Conservation (phyloP, 306 rosid genomes). For the Rubus idaeus region DNA sequence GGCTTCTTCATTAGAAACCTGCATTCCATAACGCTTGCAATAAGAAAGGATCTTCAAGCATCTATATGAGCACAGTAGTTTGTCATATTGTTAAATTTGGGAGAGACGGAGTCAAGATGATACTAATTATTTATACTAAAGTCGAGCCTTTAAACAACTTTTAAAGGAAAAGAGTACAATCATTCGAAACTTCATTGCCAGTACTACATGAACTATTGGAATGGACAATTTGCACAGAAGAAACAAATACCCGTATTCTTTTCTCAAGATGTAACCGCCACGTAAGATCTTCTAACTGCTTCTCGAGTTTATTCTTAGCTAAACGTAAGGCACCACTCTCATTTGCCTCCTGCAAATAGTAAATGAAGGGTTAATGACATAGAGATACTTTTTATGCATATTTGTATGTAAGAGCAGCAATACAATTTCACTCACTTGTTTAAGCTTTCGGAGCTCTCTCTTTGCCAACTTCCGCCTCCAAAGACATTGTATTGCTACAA, state of each 20-base stretch:
- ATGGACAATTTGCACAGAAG: neutral
- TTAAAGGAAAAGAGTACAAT: neutral
- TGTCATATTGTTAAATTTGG: neutral
- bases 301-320: constrained; percentile 94
- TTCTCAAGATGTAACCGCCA: constrained; percentile 97
- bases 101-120: neutral
- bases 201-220: neutral
- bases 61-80: constrained; percentile 1
- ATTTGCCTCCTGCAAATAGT: constrained; percentile 78
- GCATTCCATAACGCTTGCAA: constrained; percentile 33
- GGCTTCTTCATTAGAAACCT: constrained; percentile 91
- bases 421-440: constrained; percentile 45
- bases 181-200: neutral
- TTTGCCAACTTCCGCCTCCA: constrained; percentile 90
- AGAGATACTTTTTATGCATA: constrained; percentile 14
- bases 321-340: constrained; percentile 96
- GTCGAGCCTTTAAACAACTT: neutral
- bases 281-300: constrained; percentile 88
- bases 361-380: constrained; percentile 13
- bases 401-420: constrained; percentile 3
- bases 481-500: constrained; percentile 77
- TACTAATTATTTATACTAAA: neutral
- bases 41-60: constrained; percentile 25
- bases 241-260: constrained; percentile 74
- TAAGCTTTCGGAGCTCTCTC: constrained; percentile 74